Percentiles rank a stretch among this genome's conserved stretches.
Evolutionary conservation across 192 early-diverging fungal species (phyloP).

Genomic region (Oehlia diaphana): DNA sequence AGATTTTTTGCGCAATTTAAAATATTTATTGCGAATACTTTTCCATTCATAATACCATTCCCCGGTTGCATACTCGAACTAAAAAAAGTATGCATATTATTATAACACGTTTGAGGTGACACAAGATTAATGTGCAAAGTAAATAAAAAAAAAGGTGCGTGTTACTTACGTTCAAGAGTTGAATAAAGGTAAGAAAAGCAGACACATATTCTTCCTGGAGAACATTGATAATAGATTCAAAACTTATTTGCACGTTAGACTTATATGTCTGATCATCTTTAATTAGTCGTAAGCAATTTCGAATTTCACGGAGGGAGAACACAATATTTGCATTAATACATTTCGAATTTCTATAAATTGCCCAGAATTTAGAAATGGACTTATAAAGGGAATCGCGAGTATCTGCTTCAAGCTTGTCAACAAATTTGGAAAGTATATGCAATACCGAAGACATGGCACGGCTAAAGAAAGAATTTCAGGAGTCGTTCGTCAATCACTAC

Average conservation of each 20-base stretch:
- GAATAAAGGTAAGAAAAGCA: no score
- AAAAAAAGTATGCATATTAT: no score
- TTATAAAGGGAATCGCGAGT: neutral
- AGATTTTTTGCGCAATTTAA: neutral
- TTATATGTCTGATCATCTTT: neutral
- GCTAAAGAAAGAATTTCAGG: neutral
- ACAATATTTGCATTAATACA: neutral
- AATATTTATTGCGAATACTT: neutral
- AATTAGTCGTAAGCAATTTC: neutral
- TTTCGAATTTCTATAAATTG: neutral
- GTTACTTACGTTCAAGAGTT: no score
- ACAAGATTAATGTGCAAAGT: no score
- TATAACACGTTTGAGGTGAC: neutral
- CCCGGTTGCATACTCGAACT: conserved; percentile 1
- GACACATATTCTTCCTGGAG: no score
- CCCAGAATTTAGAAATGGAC: neutral
- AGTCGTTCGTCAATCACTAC: no score
- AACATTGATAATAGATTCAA: no score
- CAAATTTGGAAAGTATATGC: neutral
- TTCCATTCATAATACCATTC: neutral
- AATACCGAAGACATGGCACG: neutral
- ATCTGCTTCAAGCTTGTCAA: neutral
- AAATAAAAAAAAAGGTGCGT: no score
- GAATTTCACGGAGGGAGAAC: neutral
- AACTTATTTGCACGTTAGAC: no score